These are phyloP conservation scores for Xylaria sp. DNA, from an alignment of 495 filamentous ascomycete genomes.

Conservation along the genomic window DNA sequence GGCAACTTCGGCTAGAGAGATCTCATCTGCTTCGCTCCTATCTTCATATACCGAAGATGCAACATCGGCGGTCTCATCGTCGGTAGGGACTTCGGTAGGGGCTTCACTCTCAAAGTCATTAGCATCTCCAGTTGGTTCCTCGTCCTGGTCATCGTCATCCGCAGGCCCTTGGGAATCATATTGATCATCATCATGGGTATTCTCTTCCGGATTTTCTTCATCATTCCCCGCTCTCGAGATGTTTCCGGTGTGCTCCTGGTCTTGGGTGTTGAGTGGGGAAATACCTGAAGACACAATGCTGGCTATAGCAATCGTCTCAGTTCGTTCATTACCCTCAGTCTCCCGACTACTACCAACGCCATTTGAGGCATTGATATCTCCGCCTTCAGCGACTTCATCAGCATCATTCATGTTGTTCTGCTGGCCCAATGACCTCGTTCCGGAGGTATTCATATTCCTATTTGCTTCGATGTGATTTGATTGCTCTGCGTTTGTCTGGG, in stretches of 20 bases:
- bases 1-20: slow-evolving; percentile 1
- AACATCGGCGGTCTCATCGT: slow-evolving; percentile 15
- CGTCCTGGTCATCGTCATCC: background rate
- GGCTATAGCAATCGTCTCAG: background rate
- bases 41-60: slow-evolving; percentile 13
- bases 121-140: background rate
- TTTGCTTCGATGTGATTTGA: background rate
- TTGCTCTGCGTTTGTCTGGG: slow-evolving; percentile 8
- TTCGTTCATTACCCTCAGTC: background rate
- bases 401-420: background rate
- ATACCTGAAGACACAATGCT: background rate
- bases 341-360: background rate
- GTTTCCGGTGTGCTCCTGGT: background rate
- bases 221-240: background rate
- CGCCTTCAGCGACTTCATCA: background rate
- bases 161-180: background rate
- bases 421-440: background rate
- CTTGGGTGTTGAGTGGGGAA: background rate
- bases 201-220: background rate
- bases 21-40: slow-evolving; percentile 18
- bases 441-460: background rate
- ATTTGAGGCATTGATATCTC: background rate
- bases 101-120: slow-evolving; percentile 19
- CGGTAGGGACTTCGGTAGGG: slow-evolving; percentile 17
- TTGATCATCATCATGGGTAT: background rate